These are phyloP conservation scores for Cyclotella choctawhatcheeana DNA, from an alignment of 108 stramenopile genomes.

Conservation along the genomic window DNA sequence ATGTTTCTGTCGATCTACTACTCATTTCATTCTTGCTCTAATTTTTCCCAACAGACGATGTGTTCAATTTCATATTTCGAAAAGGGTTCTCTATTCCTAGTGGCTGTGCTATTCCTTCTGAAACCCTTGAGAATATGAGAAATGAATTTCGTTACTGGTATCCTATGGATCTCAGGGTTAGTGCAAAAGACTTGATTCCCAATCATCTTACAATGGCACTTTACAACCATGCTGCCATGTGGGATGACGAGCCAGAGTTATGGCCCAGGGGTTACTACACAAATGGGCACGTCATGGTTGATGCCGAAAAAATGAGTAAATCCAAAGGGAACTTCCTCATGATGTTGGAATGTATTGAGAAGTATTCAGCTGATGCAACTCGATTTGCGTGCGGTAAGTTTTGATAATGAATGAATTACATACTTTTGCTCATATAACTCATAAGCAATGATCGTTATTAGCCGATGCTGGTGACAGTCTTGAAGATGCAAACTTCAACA, in stretches of 20 bases:
- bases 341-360: slow-evolving; percentile 90
- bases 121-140: slow-evolving; percentile 81
- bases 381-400: slow-evolving; percentile 94
- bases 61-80: slow-evolving; percentile 95
- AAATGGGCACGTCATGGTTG: slow-evolving; percentile 95
- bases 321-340: slow-evolving; percentile 98
- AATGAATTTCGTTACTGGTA: slow-evolving; percentile 96
- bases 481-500: slow-evolving; percentile 98
- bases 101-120: slow-evolving; percentile 71
- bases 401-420: too few species aligned
- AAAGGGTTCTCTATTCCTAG: slow-evolving; percentile 73
- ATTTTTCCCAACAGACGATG: slow-evolving; percentile 86
- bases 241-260: slow-evolving; percentile 90
- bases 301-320: slow-evolving; percentile 98
- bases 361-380: slow-evolving; percentile 88
- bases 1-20: too few species aligned
- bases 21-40: too few species aligned
- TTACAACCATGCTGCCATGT: slow-evolving; percentile 98
- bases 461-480: slow-evolving; percentile 97
- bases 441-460: too few species aligned
- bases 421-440: too few species aligned
- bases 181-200: slow-evolving; percentile 96
- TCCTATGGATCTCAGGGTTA: slow-evolving; percentile 97
- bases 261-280: slow-evolving; percentile 96
- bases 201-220: slow-evolving; percentile 99